A percentile compares a stretch with the other conserved stretches of the same genome.
These are phyloP conservation scores for Lentithecium fluviatile DNA, from an alignment of 495 filamentous ascomycete genomes.

Conservation along the genomic window DNA sequence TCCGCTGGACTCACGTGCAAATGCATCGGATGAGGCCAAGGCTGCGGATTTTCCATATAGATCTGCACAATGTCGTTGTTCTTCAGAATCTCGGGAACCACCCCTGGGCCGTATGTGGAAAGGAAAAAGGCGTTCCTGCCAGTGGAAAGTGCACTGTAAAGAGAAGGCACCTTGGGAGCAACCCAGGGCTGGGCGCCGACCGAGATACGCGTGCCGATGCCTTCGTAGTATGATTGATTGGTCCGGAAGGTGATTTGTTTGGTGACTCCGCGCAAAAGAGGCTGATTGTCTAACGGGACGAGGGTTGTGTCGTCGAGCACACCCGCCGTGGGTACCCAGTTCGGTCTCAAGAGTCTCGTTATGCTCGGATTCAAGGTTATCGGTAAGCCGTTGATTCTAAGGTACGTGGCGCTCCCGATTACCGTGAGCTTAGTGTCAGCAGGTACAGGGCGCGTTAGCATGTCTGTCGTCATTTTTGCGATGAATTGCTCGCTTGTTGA, in stretches of 20 bases:
- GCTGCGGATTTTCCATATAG: constrained; percentile 54
- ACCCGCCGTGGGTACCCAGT: neutral
- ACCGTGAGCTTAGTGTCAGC: constrained; percentile 12
- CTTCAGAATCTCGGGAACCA: constrained; percentile 64
- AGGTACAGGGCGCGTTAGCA: constrained; percentile 15
- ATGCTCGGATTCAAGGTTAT: too few relatives aligned
- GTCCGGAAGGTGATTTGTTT: constrained; percentile 17
- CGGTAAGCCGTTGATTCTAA: too few relatives aligned
- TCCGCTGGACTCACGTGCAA: constrained; percentile 42
- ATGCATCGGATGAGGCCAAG: constrained; percentile 44
- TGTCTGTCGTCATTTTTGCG: constrained; percentile 30
- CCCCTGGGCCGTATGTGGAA: constrained; percentile 69
- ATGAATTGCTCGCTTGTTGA: constrained; percentile 19
- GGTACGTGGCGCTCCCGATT: constrained; percentile 21
- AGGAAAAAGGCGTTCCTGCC: constrained; percentile 62
- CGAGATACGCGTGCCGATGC: constrained; percentile 25
- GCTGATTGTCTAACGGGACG: constrained; percentile 25
- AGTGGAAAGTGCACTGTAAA: constrained; percentile 70
- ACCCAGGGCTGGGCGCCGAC: constrained; percentile 24
- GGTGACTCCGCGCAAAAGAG: constrained; percentile 4
- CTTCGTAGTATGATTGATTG: constrained; percentile 25
- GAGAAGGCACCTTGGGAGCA: constrained; percentile 67
- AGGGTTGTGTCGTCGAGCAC: constrained; percentile 32
- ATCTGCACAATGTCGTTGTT: constrained; percentile 71
- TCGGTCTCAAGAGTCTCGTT: neutral